Percentiles rank a stretch among this genome's conserved stretches.
Evolutionary conservation across 495 filamentous ascomycete species (phyloP).

Genomic region (Staphylotrichum tortipilum): DNA sequence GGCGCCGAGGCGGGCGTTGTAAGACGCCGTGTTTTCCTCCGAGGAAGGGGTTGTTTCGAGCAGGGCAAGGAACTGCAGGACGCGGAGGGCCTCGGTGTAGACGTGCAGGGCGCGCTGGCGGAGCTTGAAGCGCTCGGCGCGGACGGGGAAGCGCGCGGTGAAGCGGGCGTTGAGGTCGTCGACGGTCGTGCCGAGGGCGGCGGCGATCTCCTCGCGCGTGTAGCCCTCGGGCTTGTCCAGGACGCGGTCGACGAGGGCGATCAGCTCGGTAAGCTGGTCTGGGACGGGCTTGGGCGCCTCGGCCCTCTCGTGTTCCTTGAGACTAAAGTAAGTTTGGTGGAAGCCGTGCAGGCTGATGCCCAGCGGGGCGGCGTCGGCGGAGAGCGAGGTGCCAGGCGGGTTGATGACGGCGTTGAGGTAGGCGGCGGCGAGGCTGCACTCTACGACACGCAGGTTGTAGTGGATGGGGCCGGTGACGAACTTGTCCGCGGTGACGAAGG

Average conservation of each 20-base stretch:
- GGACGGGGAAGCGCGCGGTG: constrained; percentile 77
- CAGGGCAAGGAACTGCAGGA: constrained; percentile 69
- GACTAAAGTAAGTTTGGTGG: constrained; percentile 68
- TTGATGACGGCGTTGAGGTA: constrained; percentile 44
- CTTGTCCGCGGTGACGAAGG: constrained; percentile 88
- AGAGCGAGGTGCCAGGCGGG: constrained; percentile 54
- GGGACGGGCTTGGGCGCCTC: constrained; percentile 23
- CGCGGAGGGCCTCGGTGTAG: constrained; percentile 79
- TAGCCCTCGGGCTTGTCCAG: constrained; percentile 73
- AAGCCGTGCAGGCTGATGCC: constrained; percentile 78
- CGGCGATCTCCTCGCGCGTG: constrained; percentile 77
- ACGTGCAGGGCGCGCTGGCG: constrained; percentile 82
- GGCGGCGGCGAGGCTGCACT: constrained; percentile 83
- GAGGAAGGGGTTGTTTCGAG: constrained; percentile 33
- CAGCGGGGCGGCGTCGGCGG: constrained; percentile 73
- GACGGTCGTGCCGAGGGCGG: constrained; percentile 58
- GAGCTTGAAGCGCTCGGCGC: constrained; percentile 80
- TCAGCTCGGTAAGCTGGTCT: constrained; percentile 57
- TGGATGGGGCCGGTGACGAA: constrained; percentile 84
- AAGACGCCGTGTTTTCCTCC: constrained; percentile 44
- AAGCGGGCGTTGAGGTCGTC: constrained; percentile 63
- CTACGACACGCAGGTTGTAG: constrained; percentile 95
- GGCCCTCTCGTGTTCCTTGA: constrained; percentile 36
- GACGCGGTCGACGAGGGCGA: constrained; percentile 51
- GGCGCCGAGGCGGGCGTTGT: constrained; percentile 64